These are phyloP conservation scores for Fomitopsis schrenkii DNA, from an alignment of 1,284 basidiomycete genomes.

Conservation along the genomic window DNA sequence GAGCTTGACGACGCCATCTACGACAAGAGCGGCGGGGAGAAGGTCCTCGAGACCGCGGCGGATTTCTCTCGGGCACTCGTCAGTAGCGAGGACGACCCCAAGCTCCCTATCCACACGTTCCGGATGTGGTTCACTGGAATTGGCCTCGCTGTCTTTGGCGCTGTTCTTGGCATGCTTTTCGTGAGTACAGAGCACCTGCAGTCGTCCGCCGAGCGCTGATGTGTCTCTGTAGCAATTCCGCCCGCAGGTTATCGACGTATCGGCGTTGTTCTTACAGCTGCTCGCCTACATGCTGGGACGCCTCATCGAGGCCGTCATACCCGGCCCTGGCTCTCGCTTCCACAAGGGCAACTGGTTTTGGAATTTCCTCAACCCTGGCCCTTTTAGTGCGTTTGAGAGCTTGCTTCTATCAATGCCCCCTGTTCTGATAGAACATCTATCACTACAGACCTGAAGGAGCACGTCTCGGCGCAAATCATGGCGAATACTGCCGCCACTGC, in stretches of 20 bases:
- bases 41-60: slow-evolving; percentile 41
- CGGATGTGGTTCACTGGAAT: slow-evolving; percentile 45
- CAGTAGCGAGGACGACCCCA: slow-evolving; percentile 56
- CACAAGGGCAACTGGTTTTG: slow-evolving; percentile 41
- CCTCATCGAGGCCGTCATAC: slow-evolving; percentile 40
- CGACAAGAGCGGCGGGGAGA: slow-evolving; percentile 29
- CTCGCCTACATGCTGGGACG: slow-evolving; percentile 39
- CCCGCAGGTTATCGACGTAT: slow-evolving; percentile 59
- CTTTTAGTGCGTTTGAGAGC: slow-evolving; percentile 40
- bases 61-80: slow-evolving; percentile 47
- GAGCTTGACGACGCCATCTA: slow-evolving; percentile 2
- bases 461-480: slow-evolving; percentile 59
- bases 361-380: slow-evolving; percentile 51
- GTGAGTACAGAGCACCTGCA: slow-evolving; percentile 28
- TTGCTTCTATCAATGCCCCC: background rate
- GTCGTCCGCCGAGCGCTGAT: slow-evolving; percentile 3
- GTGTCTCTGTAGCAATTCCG: slow-evolving; percentile 21
- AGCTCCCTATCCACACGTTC: slow-evolving; percentile 45
- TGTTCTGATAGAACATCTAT: background rate
- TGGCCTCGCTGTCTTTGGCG: slow-evolving; percentile 49
- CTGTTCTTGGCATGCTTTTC: slow-evolving; percentile 56
- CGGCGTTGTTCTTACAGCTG: slow-evolving; percentile 54
- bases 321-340: slow-evolving; percentile 38
- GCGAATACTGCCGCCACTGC: slow-evolving; percentile 24
- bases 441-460: slow-evolving; percentile 49